Evolutionary conservation across 2,329 filamentous ascomycete genomes (phyloP), one percentile per base, ranked within the genome.

Genomic region (Daldinia sp.): DNA sequence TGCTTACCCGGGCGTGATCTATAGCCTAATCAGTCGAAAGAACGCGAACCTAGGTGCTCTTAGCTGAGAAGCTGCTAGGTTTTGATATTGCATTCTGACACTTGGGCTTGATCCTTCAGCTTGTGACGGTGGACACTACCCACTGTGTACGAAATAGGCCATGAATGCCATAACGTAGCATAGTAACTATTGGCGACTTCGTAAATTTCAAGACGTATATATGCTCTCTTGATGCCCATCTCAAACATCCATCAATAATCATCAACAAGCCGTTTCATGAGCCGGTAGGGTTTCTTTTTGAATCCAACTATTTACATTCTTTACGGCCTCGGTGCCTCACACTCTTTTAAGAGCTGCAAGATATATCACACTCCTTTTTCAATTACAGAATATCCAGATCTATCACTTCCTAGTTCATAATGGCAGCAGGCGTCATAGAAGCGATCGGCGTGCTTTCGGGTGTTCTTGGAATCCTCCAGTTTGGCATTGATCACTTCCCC

Each of bases 381-480:
- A 15, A 10, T 48, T 26, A 28, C 13, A 5, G 15, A 62, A 30
- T 5, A 62, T 23, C 13, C 15, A 6, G 42, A 39, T 20, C 28
- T 15, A 15, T 57, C 44, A 6, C 13, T 2, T 39, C 20, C n/a
- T 46, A 57, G 20, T 39, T 51, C 60, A 61, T 30, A 59, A 70
- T 67, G 55, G 64, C 68, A 41, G 64, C 68, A 41, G 56, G 58
- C 6, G 30, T 73, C 6, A 57, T 75, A 54, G 68, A 74, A 57
- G 72, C 65, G n/a, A 69, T 75, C 37, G 73, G 73, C 1, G 33
- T 76, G 0, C 37, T 74, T 13, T 70, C 70, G 0, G 69, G 70
- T 4, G 37, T 70, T 0, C 70, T 76, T 9, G 69, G 72, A 10
- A 73, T 75, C 60, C 41, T 76, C 39, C 63, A 70, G 20, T 75